Conservation (phyloP, 441 rosid genomes). For the Bruguiera hainesii region DNA sequence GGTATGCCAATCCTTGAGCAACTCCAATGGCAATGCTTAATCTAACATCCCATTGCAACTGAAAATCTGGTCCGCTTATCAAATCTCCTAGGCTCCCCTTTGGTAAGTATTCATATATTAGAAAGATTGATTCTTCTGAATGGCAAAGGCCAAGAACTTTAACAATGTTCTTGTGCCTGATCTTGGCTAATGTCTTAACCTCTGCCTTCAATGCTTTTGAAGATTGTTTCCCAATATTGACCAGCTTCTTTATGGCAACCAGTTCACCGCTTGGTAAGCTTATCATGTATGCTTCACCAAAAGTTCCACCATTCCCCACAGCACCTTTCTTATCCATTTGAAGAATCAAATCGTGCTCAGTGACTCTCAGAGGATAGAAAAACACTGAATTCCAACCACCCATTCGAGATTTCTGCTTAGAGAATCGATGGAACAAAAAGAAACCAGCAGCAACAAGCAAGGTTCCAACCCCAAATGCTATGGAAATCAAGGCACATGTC, state of each 20-base stretch:
- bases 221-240: slow-evolving; percentile 52
- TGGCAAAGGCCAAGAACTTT: slow-evolving; percentile 77
- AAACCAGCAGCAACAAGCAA: slow-evolving; percentile 35
- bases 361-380: slow-evolving; percentile 66
- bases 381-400: slow-evolving; percentile 51
- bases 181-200: slow-evolving; percentile 67
- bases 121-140: slow-evolving; percentile 73
- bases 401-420: slow-evolving; percentile 42
- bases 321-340: slow-evolving; percentile 57
- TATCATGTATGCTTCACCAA: slow-evolving; percentile 67
- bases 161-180: slow-evolving; percentile 72
- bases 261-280: slow-evolving; percentile 36
- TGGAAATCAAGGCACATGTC: slow-evolving; percentile 53
- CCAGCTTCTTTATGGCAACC: slow-evolving; percentile 83
- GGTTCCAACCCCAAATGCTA: slow-evolving; percentile 53
- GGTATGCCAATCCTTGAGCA: slow-evolving; percentile 75
- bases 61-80: slow-evolving; percentile 55
- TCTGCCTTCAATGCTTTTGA: slow-evolving; percentile 74
- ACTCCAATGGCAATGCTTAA: slow-evolving; percentile 75
- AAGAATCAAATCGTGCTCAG: slow-evolving; percentile 48
- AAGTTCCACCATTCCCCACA: slow-evolving; percentile 67
- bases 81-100: slow-evolving; percentile 70
- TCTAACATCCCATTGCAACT: slow-evolving; percentile 61
- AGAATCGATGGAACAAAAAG: slow-evolving; percentile 44
- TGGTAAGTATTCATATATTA: slow-evolving; percentile 75